Evolutionary conservation across 306 rosid genomes (phyloP), one percentile per base, ranked within the genome.

Genomic region (Prosopis cineraria): DNA sequence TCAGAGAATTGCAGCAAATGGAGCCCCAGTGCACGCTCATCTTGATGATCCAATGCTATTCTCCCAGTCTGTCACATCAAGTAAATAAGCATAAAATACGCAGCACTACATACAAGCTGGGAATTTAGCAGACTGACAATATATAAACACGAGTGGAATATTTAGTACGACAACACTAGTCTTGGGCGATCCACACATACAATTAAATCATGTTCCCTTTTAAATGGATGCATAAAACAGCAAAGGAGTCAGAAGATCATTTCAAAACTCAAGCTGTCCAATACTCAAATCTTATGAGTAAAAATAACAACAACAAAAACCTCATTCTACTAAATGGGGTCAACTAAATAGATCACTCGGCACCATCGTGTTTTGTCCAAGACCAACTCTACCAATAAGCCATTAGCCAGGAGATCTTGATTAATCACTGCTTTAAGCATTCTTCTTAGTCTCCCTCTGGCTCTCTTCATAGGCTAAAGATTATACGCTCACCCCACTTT

Each of bases 1-100:
- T 96, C 99, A 3, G 99, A 87, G 83, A 96, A 96, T 69, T 88
- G 93, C 50, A 93, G 81, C 88, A 96, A 84, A 78, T 96, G 94
- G 84, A 93, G 90, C 68, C 94, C 99, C 86, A 96, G 69, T 36
- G 79, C 80, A 43, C 97, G 94, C 86, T 93, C 99, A 68, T 89
- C 97, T 11, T 79, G 87, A 58, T 93, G 98, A 80, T 80, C 91
- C 88, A 96, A 76, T 45, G 83, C 91, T 68, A 93, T 81, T 40
- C 36, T 65, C 79, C 91, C 97, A 29, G 73, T 78, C 99, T 93
- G 88, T 80, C 40, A 58, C 79, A 59, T 68, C 5, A 20, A 56
- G 39, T 53, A 64, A 67, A 50, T 58, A 64, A 77, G 40, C 60
- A 56, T 53, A 4, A 52, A 74, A 70, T 71, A 73, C 31, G 58